Evolutionary conservation across 495 filamentous ascomycete genomes (phyloP).

Genomic region (Aspergillus taichungensis): DNA sequence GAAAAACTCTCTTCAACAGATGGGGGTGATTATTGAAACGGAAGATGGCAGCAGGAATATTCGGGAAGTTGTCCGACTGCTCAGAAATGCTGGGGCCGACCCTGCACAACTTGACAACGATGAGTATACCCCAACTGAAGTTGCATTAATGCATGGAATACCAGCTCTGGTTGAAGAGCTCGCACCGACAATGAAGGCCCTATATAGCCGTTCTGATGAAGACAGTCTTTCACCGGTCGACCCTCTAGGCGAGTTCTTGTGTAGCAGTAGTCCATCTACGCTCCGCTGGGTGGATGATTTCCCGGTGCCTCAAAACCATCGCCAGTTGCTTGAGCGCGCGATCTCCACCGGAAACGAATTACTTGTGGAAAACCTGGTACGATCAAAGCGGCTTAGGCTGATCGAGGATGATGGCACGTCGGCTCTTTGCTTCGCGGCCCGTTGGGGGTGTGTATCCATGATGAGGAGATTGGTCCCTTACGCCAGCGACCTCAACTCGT

Average conservation of each 20-base stretch:
- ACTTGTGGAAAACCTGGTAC: neutral
- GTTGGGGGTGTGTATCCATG: neutral
- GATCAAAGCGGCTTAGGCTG: neutral
- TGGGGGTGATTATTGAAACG: too few species aligned
- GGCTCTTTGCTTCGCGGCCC: neutral
- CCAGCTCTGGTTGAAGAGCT: neutral
- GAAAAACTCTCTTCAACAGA: too few species aligned
- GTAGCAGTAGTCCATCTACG: too few species aligned
- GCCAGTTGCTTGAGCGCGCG: neutral
- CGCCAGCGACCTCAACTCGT: neutral
- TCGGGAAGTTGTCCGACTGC: neutral
- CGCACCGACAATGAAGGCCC: too few species aligned
- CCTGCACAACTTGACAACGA: neutral
- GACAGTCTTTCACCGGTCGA: too few species aligned
- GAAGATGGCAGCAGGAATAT: neutral
- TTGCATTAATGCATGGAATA: neutral
- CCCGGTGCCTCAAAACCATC: neutral
- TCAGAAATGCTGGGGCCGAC: neutral
- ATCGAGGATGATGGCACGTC: neutral
- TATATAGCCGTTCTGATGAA: too few species aligned
- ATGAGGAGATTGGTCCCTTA: neutral
- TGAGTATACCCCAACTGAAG: neutral
- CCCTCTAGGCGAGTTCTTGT: too few species aligned
- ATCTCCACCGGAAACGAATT: neutral
- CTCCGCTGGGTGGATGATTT: too few species aligned